phyloP scores from a whole-genome alignment of 1,284 basidiomycete species.

The Rhodotorula sp. region DNA sequence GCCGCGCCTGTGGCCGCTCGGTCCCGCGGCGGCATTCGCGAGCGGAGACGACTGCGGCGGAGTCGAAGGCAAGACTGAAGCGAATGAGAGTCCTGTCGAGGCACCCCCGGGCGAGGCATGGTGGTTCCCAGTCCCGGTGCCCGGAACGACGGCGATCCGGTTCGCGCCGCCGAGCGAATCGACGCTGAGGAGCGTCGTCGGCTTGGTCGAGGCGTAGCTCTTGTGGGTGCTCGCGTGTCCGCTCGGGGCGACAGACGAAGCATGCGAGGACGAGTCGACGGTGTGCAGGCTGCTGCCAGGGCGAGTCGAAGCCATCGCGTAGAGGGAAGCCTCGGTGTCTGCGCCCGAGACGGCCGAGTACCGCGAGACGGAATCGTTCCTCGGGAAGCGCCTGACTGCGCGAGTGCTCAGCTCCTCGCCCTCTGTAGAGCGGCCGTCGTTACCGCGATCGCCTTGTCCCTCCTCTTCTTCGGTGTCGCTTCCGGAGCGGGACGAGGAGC shows the following conservation, averaged over 20 bases:
- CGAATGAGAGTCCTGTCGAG: background rate
- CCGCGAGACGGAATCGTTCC: background rate
- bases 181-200: slow-evolving; percentile 85
- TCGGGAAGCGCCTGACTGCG: background rate
- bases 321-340: slow-evolving; percentile 41
- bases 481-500: background rate
- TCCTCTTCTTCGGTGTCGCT: background rate
- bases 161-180: slow-evolving; percentile 69
- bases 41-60: slow-evolving; percentile 55
- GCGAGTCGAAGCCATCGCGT: slow-evolving; percentile 39
- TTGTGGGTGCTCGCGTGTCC: slow-evolving; percentile 37
- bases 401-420: background rate
- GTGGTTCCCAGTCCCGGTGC: slow-evolving; percentile 46
- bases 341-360: slow-evolving; percentile 30
- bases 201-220: slow-evolving; percentile 76
- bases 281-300: slow-evolving; percentile 31
- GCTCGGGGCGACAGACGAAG: slow-evolving; percentile 30
- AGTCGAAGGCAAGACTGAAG: background rate
- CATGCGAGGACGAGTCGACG: slow-evolving; percentile 22
- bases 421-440: background rate
- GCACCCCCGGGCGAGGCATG: slow-evolving; percentile 53
- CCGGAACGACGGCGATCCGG: slow-evolving; percentile 45
- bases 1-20: slow-evolving; percentile 2
- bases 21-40: slow-evolving; percentile 42
- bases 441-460: background rate